Base-by-base conservation (phyloP, 768 basidiomycete genomes). In the Rhizopogon rudus region DNA sequence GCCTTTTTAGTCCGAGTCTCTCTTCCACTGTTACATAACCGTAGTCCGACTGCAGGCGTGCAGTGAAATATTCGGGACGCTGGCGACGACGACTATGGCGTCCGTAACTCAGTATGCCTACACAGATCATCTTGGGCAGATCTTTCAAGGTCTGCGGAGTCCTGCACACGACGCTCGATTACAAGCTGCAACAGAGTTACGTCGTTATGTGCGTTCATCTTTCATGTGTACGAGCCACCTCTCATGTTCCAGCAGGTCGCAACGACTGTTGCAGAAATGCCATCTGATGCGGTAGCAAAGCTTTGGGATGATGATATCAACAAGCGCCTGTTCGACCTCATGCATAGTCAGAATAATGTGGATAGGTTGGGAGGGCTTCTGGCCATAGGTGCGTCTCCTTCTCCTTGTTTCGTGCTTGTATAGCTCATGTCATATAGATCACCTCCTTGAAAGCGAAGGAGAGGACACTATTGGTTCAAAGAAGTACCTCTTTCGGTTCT, bases 291-390 rank as follows among this genome's bases (percentile, higher is more conserved):
- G 12, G 86, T 87, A 9, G 81, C 84, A 0, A 91, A 91, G 66
- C 73, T 93, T 48, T 93, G 91, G 90, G 89, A 93, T 58, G 87
- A 91, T 60, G 84, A 83, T 54, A 87, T 95, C 61, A 93, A 86
- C 66, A 79, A 82, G 58, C 75, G 84, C 39, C 74, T 95, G 52
- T 91, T 93, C 65, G 87, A 89, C 61, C 79, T 93, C 44, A 86
- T 90, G 55, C 91, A 94, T 65, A 90, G 88, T 63, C 84, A 85
- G 65, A 86, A 83, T 65, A 81, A 78, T 51, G 75, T 78, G 22
- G 93, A 95, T 68, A 88, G 90, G 60, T 81, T 93, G 52, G 95
- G 93, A 13, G 94, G 93, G 35, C 74, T 98, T 35, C 70, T 87
- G 53, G 94, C 93, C 22, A 97, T 97, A 65, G 89, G 93, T 92